Base-by-base conservation (phyloP, 2,329 filamentous ascomycete species). In the Fusarium protoensiforme region DNA sequence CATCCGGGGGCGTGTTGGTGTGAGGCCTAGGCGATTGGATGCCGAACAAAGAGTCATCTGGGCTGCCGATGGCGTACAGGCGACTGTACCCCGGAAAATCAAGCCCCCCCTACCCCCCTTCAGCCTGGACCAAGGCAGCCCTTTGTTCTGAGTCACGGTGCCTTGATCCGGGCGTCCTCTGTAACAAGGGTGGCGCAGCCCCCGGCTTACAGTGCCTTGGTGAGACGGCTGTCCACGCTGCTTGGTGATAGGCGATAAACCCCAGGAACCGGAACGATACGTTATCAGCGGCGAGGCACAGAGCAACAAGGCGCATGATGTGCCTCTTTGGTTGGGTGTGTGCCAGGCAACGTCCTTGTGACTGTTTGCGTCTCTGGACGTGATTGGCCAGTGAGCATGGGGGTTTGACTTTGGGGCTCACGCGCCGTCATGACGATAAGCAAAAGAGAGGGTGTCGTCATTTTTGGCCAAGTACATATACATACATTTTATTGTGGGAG, bases 21-120 rank as follows among this genome's bases (percentile, higher is more conserved):
- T 63, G 64, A 75, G 68, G 46, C 48, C 33, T 22, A 39, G 57
- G 43, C 74, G 67, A 76, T 76, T 77, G 73, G 76, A 41, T 29
- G 53, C 58, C 59, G 67, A 72, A 62, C 24, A 14, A 18, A 68
- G 76, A 78, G 76, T 78, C 76, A 78, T 78, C 71, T 70, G 75
- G 64, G 29, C 72, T 35, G 9, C 39, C 38, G 63, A 76, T 75
- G 67, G 74, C 73, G 75, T 71, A 74, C 64, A 46, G 35, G 36
- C 16, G 29, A 41, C 27, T 46, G 46, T 59, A 68, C 66, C 66
- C 60, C 41, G 31, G 41, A 65, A 33, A 60, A 35, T 51, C 46
- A 51, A 51, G 27, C 27, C 46, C 18, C 46, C 46, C n/a, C n/a
- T n/a, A n/a, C n/a, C n/a, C 9, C 3, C 24, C 43, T 29, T 51